These are phyloP conservation scores for Micromonas pusilla DNA, from an alignment of 139 green algal species.

Conservation along the genomic window DNA sequence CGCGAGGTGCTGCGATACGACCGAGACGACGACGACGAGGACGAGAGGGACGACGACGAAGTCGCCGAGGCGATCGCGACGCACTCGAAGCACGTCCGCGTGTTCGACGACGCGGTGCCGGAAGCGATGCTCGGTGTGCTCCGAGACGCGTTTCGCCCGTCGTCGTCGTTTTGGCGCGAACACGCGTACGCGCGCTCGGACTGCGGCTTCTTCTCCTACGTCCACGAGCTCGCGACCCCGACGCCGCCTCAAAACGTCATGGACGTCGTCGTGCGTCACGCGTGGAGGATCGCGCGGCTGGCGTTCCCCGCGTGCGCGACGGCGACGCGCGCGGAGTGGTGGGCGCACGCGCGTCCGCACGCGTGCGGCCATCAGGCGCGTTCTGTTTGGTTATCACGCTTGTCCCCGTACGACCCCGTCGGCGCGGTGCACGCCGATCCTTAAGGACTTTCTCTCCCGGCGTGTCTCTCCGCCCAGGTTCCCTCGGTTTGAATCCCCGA, in stretches of 20 bases:
- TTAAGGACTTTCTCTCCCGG: too few relatives aligned
- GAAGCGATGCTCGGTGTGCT: neutral
- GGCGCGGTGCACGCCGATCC: too few relatives aligned
- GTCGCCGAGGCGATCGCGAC: neutral
- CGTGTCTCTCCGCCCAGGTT: too few relatives aligned
- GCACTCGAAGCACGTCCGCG: neutral
- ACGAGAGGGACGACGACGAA: neutral
- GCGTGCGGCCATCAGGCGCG: conserved; percentile 49
- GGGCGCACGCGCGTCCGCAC: conserved; percentile 51
- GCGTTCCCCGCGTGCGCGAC: conserved; percentile 35
- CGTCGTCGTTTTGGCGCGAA: neutral
- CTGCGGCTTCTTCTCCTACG: conserved; percentile 44
- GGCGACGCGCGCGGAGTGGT: conserved; percentile 47
- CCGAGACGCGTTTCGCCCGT: neutral
- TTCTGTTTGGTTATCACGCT: too few relatives aligned
- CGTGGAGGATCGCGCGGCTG: conserved; percentile 20
- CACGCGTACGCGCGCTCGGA: neutral
- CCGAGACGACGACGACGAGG: neutral
- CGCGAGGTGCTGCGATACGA: conserved; percentile 1
- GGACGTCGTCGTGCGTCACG: conserved; percentile 30
- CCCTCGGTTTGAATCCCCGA: too few relatives aligned
- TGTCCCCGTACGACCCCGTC: too few relatives aligned
- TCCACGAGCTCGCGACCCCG: conserved; percentile 29
- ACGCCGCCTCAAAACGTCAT: neutral
- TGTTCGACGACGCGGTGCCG: neutral